These are phyloP conservation scores for Neospora caninum DNA, from an alignment of 169 alveolate genomes.

Conservation along the genomic window DNA sequence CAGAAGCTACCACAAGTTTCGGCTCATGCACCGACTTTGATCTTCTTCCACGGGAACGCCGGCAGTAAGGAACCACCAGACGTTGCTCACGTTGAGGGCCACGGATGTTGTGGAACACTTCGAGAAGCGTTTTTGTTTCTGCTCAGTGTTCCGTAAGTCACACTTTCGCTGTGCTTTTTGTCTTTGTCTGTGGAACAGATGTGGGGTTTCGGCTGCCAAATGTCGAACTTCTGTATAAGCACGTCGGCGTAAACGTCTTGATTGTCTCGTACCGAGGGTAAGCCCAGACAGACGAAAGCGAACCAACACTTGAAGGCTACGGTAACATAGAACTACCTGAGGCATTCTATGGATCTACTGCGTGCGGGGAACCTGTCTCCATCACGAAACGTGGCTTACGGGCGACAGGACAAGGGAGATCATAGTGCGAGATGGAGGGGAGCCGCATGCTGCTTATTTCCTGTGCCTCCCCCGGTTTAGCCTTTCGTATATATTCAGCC, in stretches of 20 bases:
- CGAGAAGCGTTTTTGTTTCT: neutral
- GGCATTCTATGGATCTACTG: too few species aligned
- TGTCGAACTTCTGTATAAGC: conserved; percentile 32
- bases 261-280: conserved; percentile 67
- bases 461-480: too few species aligned
- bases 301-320: too few species aligned
- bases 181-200: neutral
- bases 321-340: too few species aligned
- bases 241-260: conserved; percentile 54
- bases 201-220: conserved; percentile 48
- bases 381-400: too few species aligned
- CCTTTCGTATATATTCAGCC: too few species aligned
- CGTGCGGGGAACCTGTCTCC: too few species aligned
- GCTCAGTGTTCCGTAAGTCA: neutral
- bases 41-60: conserved; percentile 70
- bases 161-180: neutral
- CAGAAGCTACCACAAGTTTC: conserved; percentile 43
- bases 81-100: neutral
- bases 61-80: conserved; percentile 49
- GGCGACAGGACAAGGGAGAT: too few species aligned
- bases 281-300: neutral
- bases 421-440: too few species aligned
- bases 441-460: too few species aligned
- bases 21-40: conserved; percentile 62
- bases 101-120: neutral